Evolutionary conservation across 2,329 filamentous ascomycete genomes (phyloP).

Genomic region (Colletotrichum sp.): DNA sequence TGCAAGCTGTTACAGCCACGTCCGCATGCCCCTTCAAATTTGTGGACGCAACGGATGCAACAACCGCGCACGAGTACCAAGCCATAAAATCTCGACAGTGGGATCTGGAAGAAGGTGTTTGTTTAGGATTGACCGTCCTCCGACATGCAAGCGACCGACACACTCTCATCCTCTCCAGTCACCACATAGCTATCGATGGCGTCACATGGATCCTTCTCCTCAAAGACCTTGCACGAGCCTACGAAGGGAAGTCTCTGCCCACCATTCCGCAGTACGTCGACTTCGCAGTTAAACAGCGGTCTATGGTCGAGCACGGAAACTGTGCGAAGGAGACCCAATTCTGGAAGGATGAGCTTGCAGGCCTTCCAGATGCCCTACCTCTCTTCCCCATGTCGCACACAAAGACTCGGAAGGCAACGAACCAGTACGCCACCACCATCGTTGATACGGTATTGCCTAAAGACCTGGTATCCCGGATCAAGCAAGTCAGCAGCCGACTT

Average conservation of each 20-base stretch:
- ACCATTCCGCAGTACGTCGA: slow-evolving; percentile 36
- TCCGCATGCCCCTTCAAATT: background rate
- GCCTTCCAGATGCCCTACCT: slow-evolving; percentile 32
- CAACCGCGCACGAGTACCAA: background rate
- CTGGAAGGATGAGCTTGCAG: slow-evolving; percentile 29
- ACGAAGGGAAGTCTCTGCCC: slow-evolving; percentile 31
- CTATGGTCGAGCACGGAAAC: slow-evolving; percentile 28
- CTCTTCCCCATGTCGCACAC: slow-evolving; percentile 31
- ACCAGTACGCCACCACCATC: background rate
- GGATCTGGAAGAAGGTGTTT: background rate
- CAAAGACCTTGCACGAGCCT: slow-evolving; percentile 46
- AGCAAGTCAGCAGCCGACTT: background rate
- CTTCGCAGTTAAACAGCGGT: slow-evolving; percentile 34
- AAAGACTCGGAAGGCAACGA: background rate
- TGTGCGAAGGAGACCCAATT: slow-evolving; percentile 33
- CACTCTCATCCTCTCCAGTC: slow-evolving; percentile 45
- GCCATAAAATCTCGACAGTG: background rate
- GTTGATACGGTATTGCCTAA: background rate
- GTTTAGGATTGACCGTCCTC: background rate
- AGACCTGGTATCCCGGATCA: background rate
- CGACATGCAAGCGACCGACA: slow-evolving; percentile 24
- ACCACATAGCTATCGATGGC: slow-evolving; percentile 57
- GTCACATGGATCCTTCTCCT: slow-evolving; percentile 46
- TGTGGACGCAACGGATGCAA: background rate
- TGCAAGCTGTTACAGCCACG: background rate